Percentiles rank a stretch among this genome's conserved stretches.
These are phyloP conservation scores for Psilocybe tampanensis DNA, from an alignment of 768 basidiomycete species.

Conservation along the genomic window DNA sequence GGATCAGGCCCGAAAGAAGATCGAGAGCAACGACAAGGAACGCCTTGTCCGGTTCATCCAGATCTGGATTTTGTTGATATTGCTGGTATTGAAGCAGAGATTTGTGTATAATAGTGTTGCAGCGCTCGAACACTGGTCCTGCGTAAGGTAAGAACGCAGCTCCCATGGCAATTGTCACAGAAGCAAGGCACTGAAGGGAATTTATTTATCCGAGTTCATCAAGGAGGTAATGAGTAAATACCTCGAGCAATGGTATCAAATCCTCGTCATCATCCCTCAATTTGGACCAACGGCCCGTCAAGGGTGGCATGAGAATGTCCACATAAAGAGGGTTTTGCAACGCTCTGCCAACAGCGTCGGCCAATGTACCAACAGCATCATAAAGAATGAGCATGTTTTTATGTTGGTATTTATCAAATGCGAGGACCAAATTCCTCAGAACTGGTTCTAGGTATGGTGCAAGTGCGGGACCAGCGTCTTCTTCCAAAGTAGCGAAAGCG, in stretches of 20 bases:
- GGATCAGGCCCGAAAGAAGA: conserved; percentile 91
- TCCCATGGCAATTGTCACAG: conserved; percentile 96
- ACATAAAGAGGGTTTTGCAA: conserved; percentile 86
- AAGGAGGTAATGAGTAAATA: conserved; percentile 34
- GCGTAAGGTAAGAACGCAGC: conserved; percentile 87
- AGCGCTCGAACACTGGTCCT: conserved; percentile 90
- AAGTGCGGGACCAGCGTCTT: conserved; percentile 90
- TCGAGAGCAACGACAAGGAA: conserved; percentile 99
- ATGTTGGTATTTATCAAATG: conserved; percentile 98
- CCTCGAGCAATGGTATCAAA: conserved; percentile 94
- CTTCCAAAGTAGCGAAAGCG: conserved; percentile 97
- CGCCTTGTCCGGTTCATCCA: conserved; percentile 94
- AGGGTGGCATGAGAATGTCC: conserved; percentile 95
- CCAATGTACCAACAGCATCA: conserved; percentile 97
- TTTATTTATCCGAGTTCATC: conserved; percentile 7
- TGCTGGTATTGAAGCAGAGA: conserved; percentile 85
- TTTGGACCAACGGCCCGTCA: conserved; percentile 89
- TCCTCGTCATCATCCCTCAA: conserved; percentile 91
- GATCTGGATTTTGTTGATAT: conserved; percentile 84
- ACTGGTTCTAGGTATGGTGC: conserved; percentile 95
- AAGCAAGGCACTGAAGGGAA: conserved; percentile 82
- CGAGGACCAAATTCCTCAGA: conserved; percentile 90
- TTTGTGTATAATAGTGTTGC: conserved; percentile 80
- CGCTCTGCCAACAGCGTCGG: conserved; percentile 92
- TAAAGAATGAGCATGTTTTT: conserved; percentile 99